Evolutionary conservation across 2,329 filamentous ascomycete species (phyloP).

Genomic region (Leptographium lundbergii): DNA sequence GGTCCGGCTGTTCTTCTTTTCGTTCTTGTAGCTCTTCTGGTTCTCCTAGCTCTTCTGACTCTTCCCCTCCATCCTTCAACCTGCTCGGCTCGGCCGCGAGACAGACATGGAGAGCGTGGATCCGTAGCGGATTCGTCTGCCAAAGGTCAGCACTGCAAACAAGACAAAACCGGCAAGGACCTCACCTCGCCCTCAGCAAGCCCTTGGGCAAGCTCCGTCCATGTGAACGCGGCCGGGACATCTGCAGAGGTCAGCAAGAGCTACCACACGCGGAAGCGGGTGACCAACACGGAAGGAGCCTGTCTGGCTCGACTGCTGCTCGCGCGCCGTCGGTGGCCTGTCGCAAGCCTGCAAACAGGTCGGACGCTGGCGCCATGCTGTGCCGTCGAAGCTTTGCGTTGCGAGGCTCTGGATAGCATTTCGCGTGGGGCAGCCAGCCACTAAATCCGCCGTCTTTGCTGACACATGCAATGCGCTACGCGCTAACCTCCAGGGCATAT

Average conservation of each 20-base stretch:
- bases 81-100: constrained; percentile 3
- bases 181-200: constrained; percentile 5
- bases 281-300: too few relatives aligned
- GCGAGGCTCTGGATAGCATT: not conserved
- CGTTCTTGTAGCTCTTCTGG: too few relatives aligned
- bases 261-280: not conserved
- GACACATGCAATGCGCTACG: too few relatives aligned
- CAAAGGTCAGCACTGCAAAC: too few relatives aligned
- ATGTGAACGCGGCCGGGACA: constrained; percentile 5
- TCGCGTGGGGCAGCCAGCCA: not conserved
- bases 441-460: too few relatives aligned
- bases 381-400: not conserved
- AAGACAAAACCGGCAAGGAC: not conserved
- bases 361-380: not conserved
- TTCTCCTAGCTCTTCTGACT: too few relatives aligned
- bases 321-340: not conserved
- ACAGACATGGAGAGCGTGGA: constrained; percentile 4
- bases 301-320: too few relatives aligned
- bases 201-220: constrained; percentile 4
- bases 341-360: not conserved
- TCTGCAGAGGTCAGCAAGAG: not conserved
- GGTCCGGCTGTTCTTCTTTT: too few relatives aligned
- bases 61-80: not conserved
- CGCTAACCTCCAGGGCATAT: too few relatives aligned
- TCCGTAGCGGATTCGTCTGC: constrained; percentile 1